Base-by-base conservation (phyloP, 768 basidiomycete species). In the Mycena vulgaris region DNA sequence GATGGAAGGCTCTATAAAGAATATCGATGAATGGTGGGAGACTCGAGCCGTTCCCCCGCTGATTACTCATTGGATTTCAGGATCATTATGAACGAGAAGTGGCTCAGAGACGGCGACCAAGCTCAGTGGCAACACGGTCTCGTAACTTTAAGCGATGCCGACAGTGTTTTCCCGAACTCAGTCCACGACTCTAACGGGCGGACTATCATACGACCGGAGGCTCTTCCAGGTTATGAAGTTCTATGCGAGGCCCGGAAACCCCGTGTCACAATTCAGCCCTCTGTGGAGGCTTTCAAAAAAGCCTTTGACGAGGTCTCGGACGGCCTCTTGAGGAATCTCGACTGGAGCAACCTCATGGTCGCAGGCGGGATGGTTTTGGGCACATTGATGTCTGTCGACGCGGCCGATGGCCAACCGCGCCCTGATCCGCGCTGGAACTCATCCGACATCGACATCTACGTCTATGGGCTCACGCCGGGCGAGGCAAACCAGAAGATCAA, bases 401-500 rank as follows among this genome's bases (percentile, higher is more conserved):
- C 31, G 3, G 14, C 39, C 27, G 25, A 27, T 7, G 48, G 64
- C 27, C 33, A 51, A 6, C 64, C 21, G n/a, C 33, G 11, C n/a
- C 21, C 17, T 27, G 64, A 57, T 51, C 47, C 55, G 17, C 62
- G 53, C 49, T 59, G 62, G 56, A 37, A 14, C 5, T 56, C 61
- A 9, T 69, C 68, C 39, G 68, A 69, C 33, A 59, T 69, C 39
- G 68, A 69, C 57, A 14, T 70, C 23, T 65, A 64, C 27, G 40
- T 70, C 33, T 61, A 70, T 42, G 63, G 62, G 37, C 33, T 70
- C 7, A 33, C 47, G 1, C 40, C 69, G 16, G 16, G 17, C 1
- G 33, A 58, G 57, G 63, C 69, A 11, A 64, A 65, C 25, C 5
- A 56, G 28, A 70, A 70, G 27, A 45, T 65, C 10, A 19, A 53